Evolutionary conservation across 192 early-diverging fungal genomes (phyloP), one percentile per base, ranked within the genome.

Genomic region (Linnemannia zychae): DNA sequence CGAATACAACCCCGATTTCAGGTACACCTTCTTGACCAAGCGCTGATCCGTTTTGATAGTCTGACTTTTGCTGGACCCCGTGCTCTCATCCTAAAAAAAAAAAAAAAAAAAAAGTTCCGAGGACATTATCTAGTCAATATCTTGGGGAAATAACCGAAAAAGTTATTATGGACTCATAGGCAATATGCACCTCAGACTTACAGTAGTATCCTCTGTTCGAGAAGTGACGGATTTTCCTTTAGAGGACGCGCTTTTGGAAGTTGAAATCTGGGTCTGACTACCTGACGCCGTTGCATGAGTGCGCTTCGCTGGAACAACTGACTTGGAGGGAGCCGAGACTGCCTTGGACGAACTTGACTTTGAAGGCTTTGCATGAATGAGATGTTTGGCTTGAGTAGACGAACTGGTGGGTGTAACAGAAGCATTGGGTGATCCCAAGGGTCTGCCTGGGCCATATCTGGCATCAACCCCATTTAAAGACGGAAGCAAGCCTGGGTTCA

Each of bases 1-100:
- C 18, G 88, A 88, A 49, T 88, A 88, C 24, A 88, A 60, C n/a
- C 88, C 88, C 22, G 84, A 88, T 49, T 86, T 88, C 9, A 88
- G 77, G 67, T 87, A 88, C 13, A 50, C 52, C 22, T 87, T 88
- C 73, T 70, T 77, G 28, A 87, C 79, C 6, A 87, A 24, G 4
- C 71, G 74, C 0, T 71, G 68, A 47, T 40, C 13, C 13, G 63
- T 46, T 17, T 79, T 75, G 2, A 66, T n/a, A 16, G 46, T 16
- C 12, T 50, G 57, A 9, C 65, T 46, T 3, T 48, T 31, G 6
- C 22, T n/a, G 24, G 71, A 50, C 34, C 48, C 57, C 0, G 74
- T 57, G 33, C 63, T 68, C 17, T 82, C 75, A 1, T 76, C 71
- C 74, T 82, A 48, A 17, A 75, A 46, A 36, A 40, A 33, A 11